Evolutionary conservation across 768 basidiomycete species (phyloP), one percentile per base, ranked within the genome.

Genomic region (Mycena indigotica): DNA sequence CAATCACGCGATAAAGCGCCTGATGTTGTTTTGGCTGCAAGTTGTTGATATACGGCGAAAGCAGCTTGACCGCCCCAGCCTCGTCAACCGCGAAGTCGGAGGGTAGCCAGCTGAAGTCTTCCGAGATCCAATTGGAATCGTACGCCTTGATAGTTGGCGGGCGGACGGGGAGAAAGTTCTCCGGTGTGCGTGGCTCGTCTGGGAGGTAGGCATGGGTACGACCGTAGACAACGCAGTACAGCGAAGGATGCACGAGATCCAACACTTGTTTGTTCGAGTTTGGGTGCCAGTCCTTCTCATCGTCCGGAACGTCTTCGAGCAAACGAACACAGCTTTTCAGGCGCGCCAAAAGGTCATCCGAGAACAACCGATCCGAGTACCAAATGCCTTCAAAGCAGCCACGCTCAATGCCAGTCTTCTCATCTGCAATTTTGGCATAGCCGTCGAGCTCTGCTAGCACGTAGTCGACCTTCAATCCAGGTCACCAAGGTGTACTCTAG

Each of bases 211-310:
- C 35, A 39, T 69, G 62, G 2, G 72, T 73, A 23, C 67, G 67
- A 8, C 70, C 73, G 56, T 79, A 78, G 1, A 75, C 70, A 3
- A 79, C 56, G 26, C 73, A 73, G 63, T 70, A 81, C 3, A 80
- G 65, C 1, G 78, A 76, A 26, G 80, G 80, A 52, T 82, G 76
- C 2, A 80, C 73, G n/a, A 62, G 61, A 23, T 62, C 61, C 12
- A 62, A 57, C 21, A 62, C 61, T 38, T 62, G 61, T 4, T 45
- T 39, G 12, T 58, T 56, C 6, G 61, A 58, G 3, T 57, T 54
- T 1, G 61, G 61, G 23, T 62, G 61, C 61, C 80, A 81, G 63
- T 81, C 80, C 44, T 72, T 75, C 54, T 70, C 19, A 1, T 65
- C 67, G 5, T 72, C 74, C 0, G 75, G 71, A 3, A 77, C 68